Evolutionary conservation across 257 asterid species (phyloP).

Genomic region (Cinchona pubescens): DNA sequence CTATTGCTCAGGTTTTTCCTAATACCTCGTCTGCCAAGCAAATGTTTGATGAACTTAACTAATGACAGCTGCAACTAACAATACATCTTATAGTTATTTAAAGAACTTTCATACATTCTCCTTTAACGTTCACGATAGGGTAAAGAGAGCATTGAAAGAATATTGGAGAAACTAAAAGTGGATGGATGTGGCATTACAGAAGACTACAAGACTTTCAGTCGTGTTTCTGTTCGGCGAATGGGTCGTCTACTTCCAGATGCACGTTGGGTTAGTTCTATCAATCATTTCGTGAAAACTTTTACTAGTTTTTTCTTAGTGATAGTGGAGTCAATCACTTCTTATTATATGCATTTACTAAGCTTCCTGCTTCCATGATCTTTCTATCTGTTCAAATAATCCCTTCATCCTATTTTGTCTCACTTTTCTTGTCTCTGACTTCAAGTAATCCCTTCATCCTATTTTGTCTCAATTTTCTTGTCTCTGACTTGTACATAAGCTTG

Average conservation of each 20-base stretch:
- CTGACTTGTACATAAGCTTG: not conserved
- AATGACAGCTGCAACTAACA: not conserved
- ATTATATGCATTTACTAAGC: not conserved
- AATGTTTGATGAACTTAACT: not conserved
- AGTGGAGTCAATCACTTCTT: not conserved
- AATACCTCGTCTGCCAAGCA: not conserved
- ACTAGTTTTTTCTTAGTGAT: not conserved
- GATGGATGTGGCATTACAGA: slow-evolving; percentile 48
- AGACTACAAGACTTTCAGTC: slow-evolving; percentile 55
- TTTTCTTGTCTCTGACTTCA: not conserved
- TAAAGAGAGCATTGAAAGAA: slow-evolving; percentile 49
- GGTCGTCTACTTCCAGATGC: slow-evolving; percentile 89
- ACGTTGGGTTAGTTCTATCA: slow-evolving; percentile 60
- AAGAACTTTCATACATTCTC: too few relatives aligned
- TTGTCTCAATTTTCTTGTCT: not conserved
- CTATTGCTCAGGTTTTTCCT: slow-evolving; percentile 44
- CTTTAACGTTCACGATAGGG: slow-evolving; percentile 47
- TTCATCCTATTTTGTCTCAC: not conserved
- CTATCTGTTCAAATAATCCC: not conserved
- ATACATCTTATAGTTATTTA: not conserved
- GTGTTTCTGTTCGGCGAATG: slow-evolving; percentile 65
- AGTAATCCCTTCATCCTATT: slow-evolving; percentile 2
- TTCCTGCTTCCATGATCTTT: not conserved
- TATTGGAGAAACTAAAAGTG: slow-evolving; percentile 38
- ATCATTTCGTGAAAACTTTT: slow-evolving; percentile 3